Percentiles rank a stretch among this genome's conserved stretches.
Conservation (phyloP, 495 filamentous ascomycete species). For the Penicillium maclennaniae region DNA sequence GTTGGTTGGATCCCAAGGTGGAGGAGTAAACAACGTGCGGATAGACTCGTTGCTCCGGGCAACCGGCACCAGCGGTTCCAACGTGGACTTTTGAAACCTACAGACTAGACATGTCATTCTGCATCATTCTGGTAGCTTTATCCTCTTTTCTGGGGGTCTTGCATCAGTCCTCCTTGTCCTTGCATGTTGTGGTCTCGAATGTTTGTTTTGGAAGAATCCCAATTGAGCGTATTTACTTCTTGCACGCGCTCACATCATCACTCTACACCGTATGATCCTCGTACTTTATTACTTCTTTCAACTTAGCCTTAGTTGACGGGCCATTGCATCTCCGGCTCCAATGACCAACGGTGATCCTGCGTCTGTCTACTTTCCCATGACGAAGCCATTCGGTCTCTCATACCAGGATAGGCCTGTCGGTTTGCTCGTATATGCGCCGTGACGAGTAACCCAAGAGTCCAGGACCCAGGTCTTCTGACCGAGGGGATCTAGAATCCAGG, state of each 20-base stretch:
- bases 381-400: background rate
- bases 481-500: too few relatives aligned
- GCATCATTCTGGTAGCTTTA: background rate
- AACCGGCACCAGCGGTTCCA: slow-evolving; percentile 30
- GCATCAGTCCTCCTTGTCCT: background rate
- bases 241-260: background rate
- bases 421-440: background rate
- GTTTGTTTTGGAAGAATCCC: background rate
- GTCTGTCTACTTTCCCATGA: background rate
- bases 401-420: background rate
- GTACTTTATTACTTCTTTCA: background rate
- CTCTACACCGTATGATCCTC: background rate
- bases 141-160: slow-evolving; percentile 5
- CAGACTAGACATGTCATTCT: slow-evolving; percentile 6
- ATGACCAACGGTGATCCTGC: background rate
- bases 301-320: background rate
- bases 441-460: background rate
- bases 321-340: background rate
- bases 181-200: background rate
- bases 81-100: slow-evolving; percentile 6
- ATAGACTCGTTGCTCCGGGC: slow-evolving; percentile 37
- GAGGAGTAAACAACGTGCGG: slow-evolving; percentile 40
- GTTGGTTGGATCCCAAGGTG: slow-evolving; percentile 23
- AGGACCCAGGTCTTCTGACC: background rate
- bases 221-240: background rate